Evolutionary conservation across 768 basidiomycete species (phyloP).

Genomic region (Myochromella boudieri): DNA sequence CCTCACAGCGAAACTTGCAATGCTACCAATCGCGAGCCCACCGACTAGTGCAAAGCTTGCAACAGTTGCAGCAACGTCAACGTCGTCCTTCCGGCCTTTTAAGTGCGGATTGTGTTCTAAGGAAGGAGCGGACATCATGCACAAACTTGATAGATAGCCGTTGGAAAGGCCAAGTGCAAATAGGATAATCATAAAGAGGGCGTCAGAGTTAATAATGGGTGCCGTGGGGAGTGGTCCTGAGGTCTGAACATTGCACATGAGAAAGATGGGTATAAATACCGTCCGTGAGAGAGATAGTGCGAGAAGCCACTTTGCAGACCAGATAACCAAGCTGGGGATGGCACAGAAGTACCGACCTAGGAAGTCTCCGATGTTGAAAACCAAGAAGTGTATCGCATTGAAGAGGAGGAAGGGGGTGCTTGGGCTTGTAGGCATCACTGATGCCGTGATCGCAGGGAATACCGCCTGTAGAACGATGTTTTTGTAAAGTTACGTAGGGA

Average conservation of each 20-base stretch:
- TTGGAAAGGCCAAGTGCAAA: conserved; percentile 76
- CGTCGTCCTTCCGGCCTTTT: conserved; percentile 68
- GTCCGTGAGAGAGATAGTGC: conserved; percentile 66
- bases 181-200: conserved; percentile 72
- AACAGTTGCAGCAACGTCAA: conserved; percentile 83
- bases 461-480: conserved; percentile 61
- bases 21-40: conserved; percentile 74
- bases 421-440: conserved; percentile 65
- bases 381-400: conserved; percentile 72
- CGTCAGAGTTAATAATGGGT: conserved; percentile 74
- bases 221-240: conserved; percentile 25
- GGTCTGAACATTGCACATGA: conserved; percentile 84
- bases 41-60: conserved; percentile 76
- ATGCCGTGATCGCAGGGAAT: conserved; percentile 83
- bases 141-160: conserved; percentile 75
- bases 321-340: conserved; percentile 62
- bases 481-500: conserved; percentile 6
- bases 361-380: conserved; percentile 75
- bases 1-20: conserved; percentile 79
- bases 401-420: conserved; percentile 81
- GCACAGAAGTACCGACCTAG: conserved; percentile 68
- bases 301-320: conserved; percentile 65
- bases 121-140: conserved; percentile 83
- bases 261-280: conserved; percentile 81
- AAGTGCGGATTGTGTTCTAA: conserved; percentile 76